Conservation (phyloP, 805 yeast genomes). For the Nakazawaea pomicola region DNA sequence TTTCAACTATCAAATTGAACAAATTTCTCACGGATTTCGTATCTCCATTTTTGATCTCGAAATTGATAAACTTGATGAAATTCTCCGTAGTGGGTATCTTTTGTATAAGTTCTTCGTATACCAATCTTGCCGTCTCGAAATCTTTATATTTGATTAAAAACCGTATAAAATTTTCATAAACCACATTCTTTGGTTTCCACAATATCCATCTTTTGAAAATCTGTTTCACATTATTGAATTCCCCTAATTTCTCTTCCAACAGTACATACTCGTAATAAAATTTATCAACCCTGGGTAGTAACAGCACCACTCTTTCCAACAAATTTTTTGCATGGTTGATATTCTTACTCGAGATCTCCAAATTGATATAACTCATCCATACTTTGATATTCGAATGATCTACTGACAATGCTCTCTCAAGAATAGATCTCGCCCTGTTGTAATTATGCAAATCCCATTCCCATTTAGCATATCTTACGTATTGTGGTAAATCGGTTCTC, state of each 20-base stretch:
- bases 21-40: constrained; percentile 50
- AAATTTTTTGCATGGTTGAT: constrained; percentile 87
- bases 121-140: constrained; percentile 47
- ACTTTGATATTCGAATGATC: constrained; percentile 72
- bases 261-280: constrained; percentile 82
- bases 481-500: constrained; percentile 75
- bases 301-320: constrained; percentile 68
- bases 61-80: constrained; percentile 74
- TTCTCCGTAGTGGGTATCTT: constrained; percentile 47
- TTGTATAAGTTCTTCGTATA: constrained; percentile 53
- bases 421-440: constrained; percentile 76
- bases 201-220: constrained; percentile 76
- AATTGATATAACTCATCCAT: constrained; percentile 80
- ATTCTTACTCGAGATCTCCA: constrained; percentile 67
- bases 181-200: constrained; percentile 63
- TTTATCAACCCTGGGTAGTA: constrained; percentile 76
- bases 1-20: constrained; percentile 62
- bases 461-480: constrained; percentile 89
- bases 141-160: constrained; percentile 63
- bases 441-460: constrained; percentile 78
- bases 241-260: constrained; percentile 74
- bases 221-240: constrained; percentile 53
- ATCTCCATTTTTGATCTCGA: constrained; percentile 54
- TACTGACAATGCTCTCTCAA: constrained; percentile 81
- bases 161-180: constrained; percentile 71